These are phyloP conservation scores for Amanita thiersii DNA, from an alignment of 768 basidiomycete species.

Conservation along the genomic window DNA sequence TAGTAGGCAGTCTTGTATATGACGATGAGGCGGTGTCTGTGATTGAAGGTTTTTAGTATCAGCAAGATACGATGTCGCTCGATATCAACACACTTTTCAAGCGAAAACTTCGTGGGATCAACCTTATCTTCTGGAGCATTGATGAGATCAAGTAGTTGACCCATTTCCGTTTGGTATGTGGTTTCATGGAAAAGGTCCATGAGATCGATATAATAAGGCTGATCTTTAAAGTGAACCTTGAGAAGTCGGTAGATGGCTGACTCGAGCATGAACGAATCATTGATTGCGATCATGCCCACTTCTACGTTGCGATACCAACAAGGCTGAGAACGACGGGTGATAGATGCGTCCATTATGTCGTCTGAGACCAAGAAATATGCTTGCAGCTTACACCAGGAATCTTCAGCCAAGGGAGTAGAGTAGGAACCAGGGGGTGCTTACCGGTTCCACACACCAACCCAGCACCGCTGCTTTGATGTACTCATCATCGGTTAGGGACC, in stretches of 20 bases:
- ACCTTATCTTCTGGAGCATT: conserved; percentile 89
- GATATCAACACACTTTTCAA: conserved; percentile 73
- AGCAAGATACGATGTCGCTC: too few relatives aligned
- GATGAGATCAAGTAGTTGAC: conserved; percentile 92
- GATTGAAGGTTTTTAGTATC: too few relatives aligned
- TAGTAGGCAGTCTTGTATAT: conserved; percentile 97
- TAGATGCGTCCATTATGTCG: conserved; percentile 94
- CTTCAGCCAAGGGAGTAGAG: background rate
- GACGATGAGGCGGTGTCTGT: conserved; percentile 90
- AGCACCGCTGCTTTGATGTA: conserved; percentile 84
- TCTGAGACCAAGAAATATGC: conserved; percentile 96
- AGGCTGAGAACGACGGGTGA: conserved; percentile 89
- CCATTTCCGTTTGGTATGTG: conserved; percentile 90
- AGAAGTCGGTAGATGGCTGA: conserved; percentile 87
- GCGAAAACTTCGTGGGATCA: conserved; percentile 82
- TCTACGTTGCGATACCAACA: conserved; percentile 77
- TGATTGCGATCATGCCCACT: conserved; percentile 85
- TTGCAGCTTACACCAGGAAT: conserved; percentile 47
- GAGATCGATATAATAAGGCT: conserved; percentile 81
- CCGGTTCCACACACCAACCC: conserved; percentile 95
- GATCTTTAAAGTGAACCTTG: conserved; percentile 75
- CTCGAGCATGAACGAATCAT: conserved; percentile 96
- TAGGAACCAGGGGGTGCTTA: conserved; percentile 26
- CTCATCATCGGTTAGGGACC: conserved; percentile 66
- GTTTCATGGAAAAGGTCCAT: conserved; percentile 90